Evolutionary conservation across 139 green algal genomes (phyloP).

Genomic region (Chloropicon primus): DNA sequence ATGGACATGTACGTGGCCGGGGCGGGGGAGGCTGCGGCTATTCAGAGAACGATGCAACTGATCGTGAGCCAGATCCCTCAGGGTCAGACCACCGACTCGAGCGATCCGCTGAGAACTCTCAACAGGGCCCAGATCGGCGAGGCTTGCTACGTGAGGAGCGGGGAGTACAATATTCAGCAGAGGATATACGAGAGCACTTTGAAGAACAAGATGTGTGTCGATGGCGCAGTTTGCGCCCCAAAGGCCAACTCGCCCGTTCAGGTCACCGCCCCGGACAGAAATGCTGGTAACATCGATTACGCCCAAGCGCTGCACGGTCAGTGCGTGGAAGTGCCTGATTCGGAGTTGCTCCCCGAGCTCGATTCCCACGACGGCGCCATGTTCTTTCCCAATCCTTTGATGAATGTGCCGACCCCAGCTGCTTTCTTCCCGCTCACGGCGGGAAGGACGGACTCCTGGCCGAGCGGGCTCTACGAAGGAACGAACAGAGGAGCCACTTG

Average conservation of each 20-base stretch:
- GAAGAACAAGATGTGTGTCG: neutral
- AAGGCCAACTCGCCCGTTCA: neutral
- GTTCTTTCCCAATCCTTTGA: neutral
- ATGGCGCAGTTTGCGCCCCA: neutral
- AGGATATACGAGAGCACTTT: neutral
- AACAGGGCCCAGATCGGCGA: neutral
- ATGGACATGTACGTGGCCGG: constrained; percentile 2
- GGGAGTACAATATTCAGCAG: neutral
- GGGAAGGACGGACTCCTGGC: neutral
- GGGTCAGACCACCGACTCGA: neutral
- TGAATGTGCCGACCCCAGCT: neutral
- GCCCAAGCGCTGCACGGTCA: neutral
- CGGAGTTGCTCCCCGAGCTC: neutral
- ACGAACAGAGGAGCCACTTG: neutral
- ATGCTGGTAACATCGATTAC: neutral
- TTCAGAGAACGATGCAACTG: neutral
- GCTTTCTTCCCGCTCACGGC: neutral
- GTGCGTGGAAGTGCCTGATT: neutral
- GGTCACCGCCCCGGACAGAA: no score
- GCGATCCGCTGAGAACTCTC: neutral
- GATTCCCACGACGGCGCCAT: neutral
- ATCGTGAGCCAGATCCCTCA: neutral
- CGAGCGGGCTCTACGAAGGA: neutral
- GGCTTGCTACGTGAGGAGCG: neutral
- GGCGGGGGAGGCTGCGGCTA: neutral